Base-by-base conservation (phyloP, 2,329 filamentous ascomycete species). In the Colletotrichum godetiae region DNA sequence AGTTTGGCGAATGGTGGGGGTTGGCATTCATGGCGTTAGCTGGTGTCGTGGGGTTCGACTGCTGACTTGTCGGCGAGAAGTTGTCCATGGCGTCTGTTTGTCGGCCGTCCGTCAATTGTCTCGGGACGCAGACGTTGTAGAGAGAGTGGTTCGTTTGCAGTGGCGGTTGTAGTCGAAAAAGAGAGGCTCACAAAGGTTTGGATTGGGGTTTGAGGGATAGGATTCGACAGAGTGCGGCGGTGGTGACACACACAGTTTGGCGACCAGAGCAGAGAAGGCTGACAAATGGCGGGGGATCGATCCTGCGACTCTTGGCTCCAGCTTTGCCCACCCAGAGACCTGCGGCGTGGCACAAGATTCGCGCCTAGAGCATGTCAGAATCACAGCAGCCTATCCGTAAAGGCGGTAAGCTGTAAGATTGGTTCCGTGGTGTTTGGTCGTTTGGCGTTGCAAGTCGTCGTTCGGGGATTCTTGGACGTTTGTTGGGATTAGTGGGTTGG, bases 1-100 rank as follows among this genome's bases (percentile, higher is more conserved):
- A 74, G 49, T 58, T 42, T 4, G 72, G 72, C 33, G 68, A 72
- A n/a, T 72, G 67, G 67, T 73, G 70, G 60, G 59, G 67, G 60
- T 65, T 70, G 29, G 53, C 22, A 49, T 37, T 73, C 60, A 66
- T 49, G 1, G 56, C 35, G n/a, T 52, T 55, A n/a, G 67, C 55
- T 24, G 70, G 70, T n/a, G 70, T 65, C 56, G 60, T 29, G 27
- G 70, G 67, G 22, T 70, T 70, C 46, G 70, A 65, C 53, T 64
- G 67, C 27, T 73, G 70, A 31, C 67, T 70, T 53, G 70, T 35
- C 42, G 70, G 70, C 27, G 70, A 70, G 19, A 65, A 61, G 35
- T 27, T 42, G 22, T 72, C 69, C 69, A 69, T 72, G 24, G 31
- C 46, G 12, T 13, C 19, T 31, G 27, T 35, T 35, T 13, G 56